Percentiles rank a stretch among this genome's conserved stretches.
These are phyloP conservation scores for Ceratocystis ficicola DNA, from an alignment of 2,329 filamentous ascomycete genomes.

Conservation along the genomic window DNA sequence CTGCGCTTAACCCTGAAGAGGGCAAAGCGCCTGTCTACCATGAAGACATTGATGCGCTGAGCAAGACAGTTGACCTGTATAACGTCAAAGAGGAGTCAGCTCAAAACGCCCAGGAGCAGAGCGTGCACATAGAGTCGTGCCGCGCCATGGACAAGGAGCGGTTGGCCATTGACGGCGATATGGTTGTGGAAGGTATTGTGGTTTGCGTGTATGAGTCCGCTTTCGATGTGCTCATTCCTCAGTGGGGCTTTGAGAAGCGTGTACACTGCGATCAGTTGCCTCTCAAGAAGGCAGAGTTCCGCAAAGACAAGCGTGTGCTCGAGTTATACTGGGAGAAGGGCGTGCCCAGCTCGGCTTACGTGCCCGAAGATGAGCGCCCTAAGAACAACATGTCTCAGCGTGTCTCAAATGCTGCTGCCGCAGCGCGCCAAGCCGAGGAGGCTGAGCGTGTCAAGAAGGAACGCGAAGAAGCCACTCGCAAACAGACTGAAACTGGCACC, in stretches of 20 bases:
- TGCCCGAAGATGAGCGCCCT: conserved; percentile 91
- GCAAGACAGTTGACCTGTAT: conserved; percentile 87
- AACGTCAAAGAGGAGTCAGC: conserved; percentile 99
- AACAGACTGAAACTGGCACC: conserved; percentile 87
- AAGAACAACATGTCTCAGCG: conserved; percentile 66
- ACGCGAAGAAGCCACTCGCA: conserved; percentile 78
- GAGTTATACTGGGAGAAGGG: conserved; percentile 99
- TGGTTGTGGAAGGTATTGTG: conserved; percentile 91
- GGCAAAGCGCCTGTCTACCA: conserved; percentile 40
- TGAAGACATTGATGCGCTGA: conserved; percentile 76
- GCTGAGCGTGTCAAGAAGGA: conserved; percentile 73
- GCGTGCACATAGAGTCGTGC: conserved; percentile 95
- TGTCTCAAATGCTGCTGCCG: conserved; percentile 60
- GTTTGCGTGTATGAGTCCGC: conserved; percentile 97
- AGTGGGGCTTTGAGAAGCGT: conserved; percentile 98
- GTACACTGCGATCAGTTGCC: conserved; percentile 97
- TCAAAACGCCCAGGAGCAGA: conserved; percentile 95
- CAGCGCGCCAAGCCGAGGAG: conserved; percentile 68
- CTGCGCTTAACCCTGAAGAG: conserved; percentile 68
- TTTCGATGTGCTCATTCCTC: conserved; percentile 93
- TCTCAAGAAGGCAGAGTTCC: conserved; percentile 96
- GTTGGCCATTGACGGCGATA: conserved; percentile 73
- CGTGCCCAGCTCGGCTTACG: conserved; percentile 86
- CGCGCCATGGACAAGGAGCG: conserved; percentile 88
- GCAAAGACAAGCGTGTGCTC: conserved; percentile 86